Evolutionary conservation across 2,329 filamentous ascomycete species (phyloP), one percentile per base, ranked within the genome.

Genomic region (Colletotrichum nymphaeae): DNA sequence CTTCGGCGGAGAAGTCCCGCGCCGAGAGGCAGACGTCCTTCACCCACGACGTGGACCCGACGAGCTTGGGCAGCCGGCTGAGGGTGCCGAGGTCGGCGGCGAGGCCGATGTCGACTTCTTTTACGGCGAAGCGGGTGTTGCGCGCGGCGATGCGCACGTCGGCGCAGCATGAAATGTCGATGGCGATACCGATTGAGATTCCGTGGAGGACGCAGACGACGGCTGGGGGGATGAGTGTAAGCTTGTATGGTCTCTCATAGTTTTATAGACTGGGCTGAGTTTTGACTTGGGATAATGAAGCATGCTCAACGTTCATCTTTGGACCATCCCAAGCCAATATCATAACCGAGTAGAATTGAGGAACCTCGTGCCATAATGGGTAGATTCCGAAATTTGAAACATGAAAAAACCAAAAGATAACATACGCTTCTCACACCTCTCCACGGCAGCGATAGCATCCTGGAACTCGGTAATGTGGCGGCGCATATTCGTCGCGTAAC

Each of bases 371-470:
- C 30, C 30, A 30, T 30, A 30, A 30, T 9, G 2, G 30, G 30
- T 30, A 30, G 8, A 11, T 9, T 9, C 8, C 30, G 9, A 9
- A 9, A 3, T 9, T 30, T 3, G 8, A 30, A 30, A 30, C 8
- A 57, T 3, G 26, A 63, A 14, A 32, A 56, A 42, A 67, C 8
- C 26, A 49, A 55, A 19, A 70, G 26, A 6, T 19, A 8, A 86
- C 90, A 77, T 83, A 93, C 91, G 95, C 84, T 98, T 98, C 84
- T 97, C 94, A 83, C 96, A 98, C 77, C 89, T 91, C 81, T 98
- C 96, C 66, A 97, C 85, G 16, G 91, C 88, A 1, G 88, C 88
- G 75, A 99, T 91, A 78, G 92, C 93, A 64, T 89, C 88, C 83
- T 99, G 97, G 81, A 98, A 97, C 75, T 94, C 91, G 74, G 88